Base-by-base conservation (phyloP, 371 early-diverging fungal genomes). In the Rhizomucor pusillus region DNA sequence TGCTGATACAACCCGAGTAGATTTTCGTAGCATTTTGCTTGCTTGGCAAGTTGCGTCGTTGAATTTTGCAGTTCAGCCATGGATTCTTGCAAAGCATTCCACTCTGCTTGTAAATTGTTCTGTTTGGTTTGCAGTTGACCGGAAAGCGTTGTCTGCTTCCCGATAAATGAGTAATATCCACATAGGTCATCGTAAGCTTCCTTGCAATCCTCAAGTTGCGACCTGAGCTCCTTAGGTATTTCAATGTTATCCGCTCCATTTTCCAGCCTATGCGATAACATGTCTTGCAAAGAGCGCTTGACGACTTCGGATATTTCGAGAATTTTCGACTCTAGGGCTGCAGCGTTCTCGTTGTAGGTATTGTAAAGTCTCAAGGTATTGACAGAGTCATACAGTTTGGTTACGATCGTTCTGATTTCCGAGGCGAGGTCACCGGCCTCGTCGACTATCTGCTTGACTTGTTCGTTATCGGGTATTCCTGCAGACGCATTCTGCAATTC, bases 171-270 rank as follows among this genome's bases (percentile, higher is more conserved):
- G 37, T 67, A 65, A 14, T 73, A 71, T 12, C 69, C 64, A 16
- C 63, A 55, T 1, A 69, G 59, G 33, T 77, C 77, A 20, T 69
- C 66, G 20, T 69, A 69, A 7, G 71, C 59, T 13, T 73, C 77
- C 45, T 67, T 59, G 39, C 69, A 67, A 22, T 71, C 74, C 3
- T 47, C 47, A 6, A 66, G 36, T 0, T 56, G 47, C 25, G 63
- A 54, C 34, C 63, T 64, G 6, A 62, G 46, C 37, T 65, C 57
- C 37, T 53, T 60, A 23, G 66, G 66, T 3, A 44, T 39, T 14
- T n/a, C 43, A 2, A 29, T 29, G 7, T 7, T 29, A 29, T 5
- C 29, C 29, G 7, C 29, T 5, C 29, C 29, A 29, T 3, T 5
- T 7, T 29, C 29, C 29, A 29, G 29, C 3, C 5, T 29, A 29